Evolutionary conservation across 345 rosid genomes (phyloP), one percentile per base, ranked within the genome.

Genomic region (Hibiscus syriacus): DNA sequence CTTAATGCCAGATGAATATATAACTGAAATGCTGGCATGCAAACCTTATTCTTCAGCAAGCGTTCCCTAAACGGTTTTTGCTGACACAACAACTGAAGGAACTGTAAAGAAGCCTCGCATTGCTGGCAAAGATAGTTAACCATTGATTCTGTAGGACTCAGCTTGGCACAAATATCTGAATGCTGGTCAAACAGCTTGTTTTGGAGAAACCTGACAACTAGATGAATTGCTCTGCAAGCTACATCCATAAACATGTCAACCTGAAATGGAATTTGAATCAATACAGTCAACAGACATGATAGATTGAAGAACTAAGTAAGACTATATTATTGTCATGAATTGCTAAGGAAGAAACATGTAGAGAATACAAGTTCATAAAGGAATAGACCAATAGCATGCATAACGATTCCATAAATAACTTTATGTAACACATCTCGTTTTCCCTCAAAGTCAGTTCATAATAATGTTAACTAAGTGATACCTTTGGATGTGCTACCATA

Each of bases 31-130:
- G 29, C 61, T 62, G 38, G 36, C 55, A 36, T 41, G 67, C 55
- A 74, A 76, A 95, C 99, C 99, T 95, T 84, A 80, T 90, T 92
- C 67, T 76, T 82, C 50, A 91, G 87, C 25, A 95, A 59, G 61
- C 83, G 88, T 75, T 95, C 96, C 55, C 90, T 84, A 65, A 90
- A 92, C n/a, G n/a, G 14, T 72, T 95, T 95, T 67, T 95, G 90
- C 72, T 92, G 98, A 85, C 97, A 90, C 67, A 95, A 73, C 41
- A 89, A 85, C 69, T 81, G 92, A 74, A 95, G 90, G 73, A 84
- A 84, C 87, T 95, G 99, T 82, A 95, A 70, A 76, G 97, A 87
- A 72, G 87, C 97, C 83, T 95, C 99, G 30, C 89, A 92, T 82
- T 95, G 99, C 69, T 82, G 92, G 83, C 97, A 92, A 56, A 92